Conservation (phyloP, 2,329 filamentous ascomycete species). For the Ophiocordyceps camponoti-saundersi region DNA sequence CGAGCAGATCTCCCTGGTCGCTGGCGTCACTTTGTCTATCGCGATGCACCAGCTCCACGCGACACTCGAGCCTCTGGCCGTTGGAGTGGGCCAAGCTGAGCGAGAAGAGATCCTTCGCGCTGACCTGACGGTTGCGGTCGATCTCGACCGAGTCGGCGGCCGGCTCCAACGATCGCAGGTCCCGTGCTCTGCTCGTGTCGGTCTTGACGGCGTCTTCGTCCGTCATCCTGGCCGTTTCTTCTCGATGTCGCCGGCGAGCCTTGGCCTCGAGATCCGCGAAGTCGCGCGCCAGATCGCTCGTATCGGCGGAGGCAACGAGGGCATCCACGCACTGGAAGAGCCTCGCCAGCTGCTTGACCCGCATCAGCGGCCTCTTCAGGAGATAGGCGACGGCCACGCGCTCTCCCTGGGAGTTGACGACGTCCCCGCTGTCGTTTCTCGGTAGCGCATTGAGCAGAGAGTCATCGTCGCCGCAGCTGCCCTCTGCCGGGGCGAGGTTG, state of each 20-base stretch:
- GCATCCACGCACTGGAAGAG: conserved; percentile 55
- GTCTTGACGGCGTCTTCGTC: conserved; percentile 79
- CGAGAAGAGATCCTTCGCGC: conserved; percentile 78
- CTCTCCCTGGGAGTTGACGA: conserved; percentile 61
- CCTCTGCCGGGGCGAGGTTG: conserved; percentile 60
- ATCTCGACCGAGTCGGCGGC: conserved; percentile 49
- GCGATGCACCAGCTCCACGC: conserved; percentile 71
- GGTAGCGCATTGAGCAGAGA: conserved; percentile 42
- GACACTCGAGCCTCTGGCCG: conserved; percentile 77
- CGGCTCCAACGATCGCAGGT: conserved; percentile 59
- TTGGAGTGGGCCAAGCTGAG: conserved; percentile 75
- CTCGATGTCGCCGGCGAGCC: conserved; percentile 45
- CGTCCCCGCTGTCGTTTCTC: conserved; percentile 46
- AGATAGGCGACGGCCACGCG: conserved; percentile 88
- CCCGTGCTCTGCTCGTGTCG: conserved; percentile 63
- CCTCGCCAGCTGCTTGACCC: conserved; percentile 76
- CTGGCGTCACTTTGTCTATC: conserved; percentile 56
- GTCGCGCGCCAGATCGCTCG: conserved; percentile 20
- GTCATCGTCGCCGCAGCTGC: conserved; percentile 36
- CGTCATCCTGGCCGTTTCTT: conserved; percentile 54
- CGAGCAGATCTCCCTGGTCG: conserved; percentile 67
- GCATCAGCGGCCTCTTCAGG: conserved; percentile 72
- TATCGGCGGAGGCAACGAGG: conserved; percentile 29
- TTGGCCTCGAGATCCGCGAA: conserved; percentile 63
- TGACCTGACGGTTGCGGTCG: conserved; percentile 65